Evolutionary conservation across 1,284 basidiomycete genomes (phyloP).

Genomic region (Athelia psychrophila): DNA sequence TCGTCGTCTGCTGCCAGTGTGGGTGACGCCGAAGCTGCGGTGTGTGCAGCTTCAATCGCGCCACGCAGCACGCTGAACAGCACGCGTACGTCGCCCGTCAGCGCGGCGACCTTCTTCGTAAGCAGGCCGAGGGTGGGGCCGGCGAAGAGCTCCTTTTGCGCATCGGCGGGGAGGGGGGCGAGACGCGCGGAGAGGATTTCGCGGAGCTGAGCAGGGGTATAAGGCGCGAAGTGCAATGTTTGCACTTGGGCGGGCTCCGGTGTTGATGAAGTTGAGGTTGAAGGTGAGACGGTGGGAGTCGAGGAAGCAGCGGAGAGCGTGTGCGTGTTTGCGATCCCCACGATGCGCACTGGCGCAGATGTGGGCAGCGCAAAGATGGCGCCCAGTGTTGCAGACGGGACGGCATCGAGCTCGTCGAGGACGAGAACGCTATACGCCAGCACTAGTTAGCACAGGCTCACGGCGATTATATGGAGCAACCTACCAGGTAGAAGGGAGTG

Average conservation of each 20-base stretch:
- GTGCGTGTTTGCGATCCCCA: conserved; percentile 83
- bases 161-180: conserved; percentile 34
- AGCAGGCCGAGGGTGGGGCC: conserved; percentile 59
- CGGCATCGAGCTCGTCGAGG: conserved; percentile 75
- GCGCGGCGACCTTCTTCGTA: conserved; percentile 71
- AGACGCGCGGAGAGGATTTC: conserved; percentile 64
- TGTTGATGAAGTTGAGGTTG: conserved; percentile 22
- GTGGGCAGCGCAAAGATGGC: conserved; percentile 64
- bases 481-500: neutral
- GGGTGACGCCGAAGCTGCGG: conserved; percentile 18
- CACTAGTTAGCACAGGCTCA: neutral
- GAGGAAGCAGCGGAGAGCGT: conserved; percentile 62
- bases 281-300: too few species aligned
- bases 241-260: conserved; percentile 27
- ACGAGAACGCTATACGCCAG: conserved; percentile 56
- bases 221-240: conserved; percentile 76
- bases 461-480: too few species aligned
- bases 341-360: conserved; percentile 51
- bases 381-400: conserved; percentile 51
- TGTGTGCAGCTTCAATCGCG: conserved; percentile 66
- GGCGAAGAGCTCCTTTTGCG: conserved; percentile 57
- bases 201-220: conserved; percentile 64
- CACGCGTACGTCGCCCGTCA: conserved; percentile 76
- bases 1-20: conserved; percentile 9
- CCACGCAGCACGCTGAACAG: conserved; percentile 75